These are phyloP conservation scores for Mercurialis annua DNA, from an alignment of 345 rosid species.

Conservation along the genomic window DNA sequence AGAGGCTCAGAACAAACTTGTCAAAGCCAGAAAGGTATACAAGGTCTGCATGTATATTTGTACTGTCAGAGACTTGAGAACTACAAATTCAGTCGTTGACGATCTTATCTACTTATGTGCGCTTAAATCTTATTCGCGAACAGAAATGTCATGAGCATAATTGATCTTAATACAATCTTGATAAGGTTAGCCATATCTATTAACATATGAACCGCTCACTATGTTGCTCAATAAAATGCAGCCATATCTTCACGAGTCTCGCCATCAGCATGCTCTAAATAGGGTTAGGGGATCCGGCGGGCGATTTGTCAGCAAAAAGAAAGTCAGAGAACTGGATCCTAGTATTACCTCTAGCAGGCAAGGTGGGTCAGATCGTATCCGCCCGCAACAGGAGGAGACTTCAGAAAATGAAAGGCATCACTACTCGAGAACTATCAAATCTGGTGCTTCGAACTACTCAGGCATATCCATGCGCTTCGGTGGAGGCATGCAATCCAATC, in stretches of 20 bases:
- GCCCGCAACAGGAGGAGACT: neutral
- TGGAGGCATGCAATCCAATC: slow-evolving; percentile 18
- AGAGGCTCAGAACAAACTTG: slow-evolving; percentile 47
- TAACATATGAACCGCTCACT: neutral
- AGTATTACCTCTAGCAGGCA: slow-evolving; percentile 1
- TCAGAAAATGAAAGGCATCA: slow-evolving; percentile 12
- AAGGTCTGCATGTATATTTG: neutral
- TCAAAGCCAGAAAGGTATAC: slow-evolving; percentile 44
- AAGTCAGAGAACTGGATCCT: slow-evolving; percentile 17
- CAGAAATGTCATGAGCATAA: no score
- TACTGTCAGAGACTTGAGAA: neutral
- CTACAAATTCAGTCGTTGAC: neutral
- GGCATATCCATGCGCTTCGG: slow-evolving; percentile 18
- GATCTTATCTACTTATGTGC: neutral
- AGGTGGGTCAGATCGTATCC: slow-evolving; percentile 2
- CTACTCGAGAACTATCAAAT: slow-evolving; percentile 3
- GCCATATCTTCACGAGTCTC: slow-evolving; percentile 59
- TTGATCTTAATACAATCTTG: no score
- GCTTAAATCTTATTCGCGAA: neutral
- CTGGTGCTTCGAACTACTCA: slow-evolving; percentile 20
- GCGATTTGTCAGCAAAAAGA: slow-evolving; percentile 44
- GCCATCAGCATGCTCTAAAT: slow-evolving; percentile 48
- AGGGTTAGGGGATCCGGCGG: slow-evolving; percentile 54
- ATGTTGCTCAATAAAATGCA: slow-evolving; percentile 17
- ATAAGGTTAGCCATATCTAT: neutral